Conservation (phyloP, 108 stramenopile genomes). For the Nitzschia sp. region DNA sequence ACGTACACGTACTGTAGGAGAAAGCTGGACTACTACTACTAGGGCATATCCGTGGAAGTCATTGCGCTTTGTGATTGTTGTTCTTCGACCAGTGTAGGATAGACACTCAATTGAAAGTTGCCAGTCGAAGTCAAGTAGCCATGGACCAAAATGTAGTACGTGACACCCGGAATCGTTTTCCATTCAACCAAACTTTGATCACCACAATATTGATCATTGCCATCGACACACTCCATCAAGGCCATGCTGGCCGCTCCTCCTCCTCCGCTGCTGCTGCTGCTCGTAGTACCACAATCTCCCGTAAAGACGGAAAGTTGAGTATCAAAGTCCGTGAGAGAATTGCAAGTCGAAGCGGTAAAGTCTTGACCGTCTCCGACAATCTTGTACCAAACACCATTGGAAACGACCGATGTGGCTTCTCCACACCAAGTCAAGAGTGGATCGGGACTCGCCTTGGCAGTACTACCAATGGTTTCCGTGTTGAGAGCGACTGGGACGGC, state of each 20-base stretch:
- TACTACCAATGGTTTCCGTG: neutral
- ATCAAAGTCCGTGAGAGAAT: conserved; percentile 4
- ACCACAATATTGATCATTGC: conserved; percentile 16
- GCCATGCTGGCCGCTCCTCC: neutral
- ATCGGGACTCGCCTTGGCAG: neutral
- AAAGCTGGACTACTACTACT: too few relatives aligned
- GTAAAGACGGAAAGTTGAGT: conserved; percentile 10
- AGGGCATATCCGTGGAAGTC: too few relatives aligned
- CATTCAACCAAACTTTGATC: neutral
- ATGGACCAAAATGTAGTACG: conserved; percentile 18
- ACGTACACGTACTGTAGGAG: too few relatives aligned
- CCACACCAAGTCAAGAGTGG: neutral
- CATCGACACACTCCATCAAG: conserved; percentile 9
- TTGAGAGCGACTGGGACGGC: neutral
- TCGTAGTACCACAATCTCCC: neutral
- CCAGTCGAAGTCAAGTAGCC: conserved; percentile 1
- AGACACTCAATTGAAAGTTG: conserved; percentile 14
- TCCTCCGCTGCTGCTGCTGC: too few relatives aligned
- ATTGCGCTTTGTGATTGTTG: too few relatives aligned
- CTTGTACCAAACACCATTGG: conserved; percentile 10
- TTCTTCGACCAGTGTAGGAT: too few relatives aligned
- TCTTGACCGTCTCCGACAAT: neutral
- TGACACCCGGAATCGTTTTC: neutral
- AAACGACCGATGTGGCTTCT: neutral
- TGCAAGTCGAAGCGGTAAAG: conserved; percentile 1